Conservation (phyloP, 2,329 filamentous ascomycete genomes). For the Aspergillus udagawae region DNA sequence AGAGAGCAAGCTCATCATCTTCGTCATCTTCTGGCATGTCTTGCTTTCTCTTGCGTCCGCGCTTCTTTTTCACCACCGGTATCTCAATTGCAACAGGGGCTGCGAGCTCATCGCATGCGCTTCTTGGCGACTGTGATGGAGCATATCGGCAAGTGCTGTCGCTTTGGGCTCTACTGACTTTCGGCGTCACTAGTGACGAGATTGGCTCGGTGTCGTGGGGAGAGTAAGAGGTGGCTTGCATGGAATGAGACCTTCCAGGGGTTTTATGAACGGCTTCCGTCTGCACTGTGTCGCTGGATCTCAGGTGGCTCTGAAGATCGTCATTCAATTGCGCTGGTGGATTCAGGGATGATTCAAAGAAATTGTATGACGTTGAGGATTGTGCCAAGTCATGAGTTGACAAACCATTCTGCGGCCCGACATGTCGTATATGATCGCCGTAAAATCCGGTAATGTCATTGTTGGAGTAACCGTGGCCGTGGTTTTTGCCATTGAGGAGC, state of each 20-base stretch:
- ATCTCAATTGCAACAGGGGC: slow-evolving; percentile 21
- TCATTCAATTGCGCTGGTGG: background rate
- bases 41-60: slow-evolving; percentile 30
- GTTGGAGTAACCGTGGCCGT: background rate
- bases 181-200: slow-evolving; percentile 30
- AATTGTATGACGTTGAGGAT: slow-evolving; percentile 17
- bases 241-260: slow-evolving; percentile 21
- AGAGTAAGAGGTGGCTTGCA: slow-evolving; percentile 26
- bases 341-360: slow-evolving; percentile 20
- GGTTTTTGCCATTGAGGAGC: background rate
- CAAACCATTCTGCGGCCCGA: background rate
- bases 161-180: slow-evolving; percentile 20
- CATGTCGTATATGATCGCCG: background rate
- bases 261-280: slow-evolving; percentile 11
- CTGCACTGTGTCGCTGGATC: slow-evolving; percentile 3
- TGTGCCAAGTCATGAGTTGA: slow-evolving; percentile 7
- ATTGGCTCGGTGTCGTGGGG: slow-evolving; percentile 40
- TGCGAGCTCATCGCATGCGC: slow-evolving; percentile 27
- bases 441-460: background rate
- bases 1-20: slow-evolving; percentile 24
- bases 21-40: slow-evolving; percentile 20
- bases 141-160: slow-evolving; percentile 14
- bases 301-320: background rate
- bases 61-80: slow-evolving; percentile 23
- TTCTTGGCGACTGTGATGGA: slow-evolving; percentile 17